Evolutionary conservation across 2,329 filamentous ascomycete species (phyloP).

Genomic region (Ophiostoma perfectum): DNA sequence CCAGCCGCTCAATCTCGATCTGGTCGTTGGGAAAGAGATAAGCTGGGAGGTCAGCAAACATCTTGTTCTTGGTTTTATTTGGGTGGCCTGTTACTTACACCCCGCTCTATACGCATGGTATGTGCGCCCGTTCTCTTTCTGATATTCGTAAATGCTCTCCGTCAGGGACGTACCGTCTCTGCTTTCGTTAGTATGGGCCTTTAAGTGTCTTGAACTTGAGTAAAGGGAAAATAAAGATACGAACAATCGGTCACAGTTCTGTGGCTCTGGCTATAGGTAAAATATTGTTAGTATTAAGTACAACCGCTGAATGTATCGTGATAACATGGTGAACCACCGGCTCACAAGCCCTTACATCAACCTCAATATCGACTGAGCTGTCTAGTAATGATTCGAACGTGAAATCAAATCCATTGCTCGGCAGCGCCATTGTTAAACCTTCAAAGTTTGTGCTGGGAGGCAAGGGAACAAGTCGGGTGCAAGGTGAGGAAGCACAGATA

Average conservation of each 20-base stretch:
- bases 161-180: conserved; percentile 27
- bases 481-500: too few relatives aligned
- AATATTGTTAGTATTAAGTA: background rate
- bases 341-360: conserved; percentile 27
- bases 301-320: too few relatives aligned
- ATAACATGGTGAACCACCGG: background rate
- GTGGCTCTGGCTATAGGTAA: background rate
- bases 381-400: conserved; percentile 24
- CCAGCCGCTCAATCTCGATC: conserved; percentile 32
- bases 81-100: conserved; percentile 27
- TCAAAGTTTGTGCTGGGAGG: background rate
- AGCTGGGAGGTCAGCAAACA: conserved; percentile 26
- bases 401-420: background rate
- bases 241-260: background rate
- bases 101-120: conserved; percentile 33
- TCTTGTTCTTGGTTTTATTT: background rate
- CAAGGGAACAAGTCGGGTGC: background rate
- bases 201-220: too few relatives aligned
- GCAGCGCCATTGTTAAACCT: background rate
- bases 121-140: conserved; percentile 33
- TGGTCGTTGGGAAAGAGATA: conserved; percentile 36
- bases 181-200: too few relatives aligned
- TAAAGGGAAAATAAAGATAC: background rate
- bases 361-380: conserved; percentile 27
- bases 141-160: conserved; percentile 32